Evolutionary conservation across 805 yeast species (phyloP).

Genomic region (Barnettozyma populi): DNA sequence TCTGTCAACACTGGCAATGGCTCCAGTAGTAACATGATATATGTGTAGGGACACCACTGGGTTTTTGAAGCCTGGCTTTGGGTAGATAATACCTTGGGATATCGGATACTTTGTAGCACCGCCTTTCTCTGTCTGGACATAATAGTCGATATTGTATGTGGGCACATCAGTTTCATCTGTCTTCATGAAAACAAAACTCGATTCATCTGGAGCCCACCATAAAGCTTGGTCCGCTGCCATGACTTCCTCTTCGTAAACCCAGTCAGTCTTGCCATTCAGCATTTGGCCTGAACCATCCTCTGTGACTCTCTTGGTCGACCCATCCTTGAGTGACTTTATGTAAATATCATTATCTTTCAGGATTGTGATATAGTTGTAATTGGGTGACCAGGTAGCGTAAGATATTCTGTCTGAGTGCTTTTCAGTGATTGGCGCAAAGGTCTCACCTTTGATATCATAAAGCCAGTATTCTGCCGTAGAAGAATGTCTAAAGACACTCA

Average conservation of each 20-base stretch:
- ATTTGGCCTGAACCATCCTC: slow-evolving; percentile 60
- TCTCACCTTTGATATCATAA: slow-evolving; percentile 26
- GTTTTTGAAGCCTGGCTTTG: slow-evolving; percentile 77
- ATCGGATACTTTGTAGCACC: slow-evolving; percentile 54
- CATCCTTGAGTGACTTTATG: slow-evolving; percentile 34
- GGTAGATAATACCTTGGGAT: slow-evolving; percentile 58
- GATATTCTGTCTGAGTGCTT: slow-evolving; percentile 30
- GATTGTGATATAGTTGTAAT: slow-evolving; percentile 56
- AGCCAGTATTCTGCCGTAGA: slow-evolving; percentile 38
- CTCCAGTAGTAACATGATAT: slow-evolving; percentile 31
- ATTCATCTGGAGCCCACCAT: slow-evolving; percentile 87
- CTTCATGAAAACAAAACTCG: slow-evolving; percentile 52
- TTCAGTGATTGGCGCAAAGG: slow-evolving; percentile 26
- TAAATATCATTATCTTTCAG: slow-evolving; percentile 64
- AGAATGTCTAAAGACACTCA: slow-evolving; percentile 52
- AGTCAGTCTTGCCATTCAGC: slow-evolving; percentile 83
- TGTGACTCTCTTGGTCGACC: slow-evolving; percentile 42
- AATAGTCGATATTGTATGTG: slow-evolving; percentile 66
- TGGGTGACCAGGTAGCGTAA: slow-evolving; percentile 69
- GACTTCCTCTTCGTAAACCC: slow-evolving; percentile 95
- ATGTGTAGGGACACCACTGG: slow-evolving; percentile 57
- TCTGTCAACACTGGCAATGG: slow-evolving; percentile 28
- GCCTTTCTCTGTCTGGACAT: slow-evolving; percentile 41
- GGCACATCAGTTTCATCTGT: slow-evolving; percentile 72
- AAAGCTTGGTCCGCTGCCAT: slow-evolving; percentile 60